Evolutionary conservation across 176 grass and related monocot species (phyloP).

Genomic region (Ampelocalamus luodianensis): DNA sequence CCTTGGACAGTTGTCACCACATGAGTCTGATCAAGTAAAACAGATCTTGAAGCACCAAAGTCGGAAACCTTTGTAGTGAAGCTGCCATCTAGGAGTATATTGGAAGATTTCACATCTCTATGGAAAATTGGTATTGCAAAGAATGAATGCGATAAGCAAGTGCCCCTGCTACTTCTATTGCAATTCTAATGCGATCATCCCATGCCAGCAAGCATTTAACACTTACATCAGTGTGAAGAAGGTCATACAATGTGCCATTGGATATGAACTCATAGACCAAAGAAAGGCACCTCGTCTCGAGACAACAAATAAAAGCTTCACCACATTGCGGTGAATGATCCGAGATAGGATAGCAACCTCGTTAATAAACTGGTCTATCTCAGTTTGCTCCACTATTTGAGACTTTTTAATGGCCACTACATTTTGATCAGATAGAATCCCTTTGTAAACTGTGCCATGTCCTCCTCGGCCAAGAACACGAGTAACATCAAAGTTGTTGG

Average conservation of each 20-base stretch:
- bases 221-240: constrained; percentile 19
- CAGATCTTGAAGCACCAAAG: too few relatives aligned
- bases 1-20: too few relatives aligned
- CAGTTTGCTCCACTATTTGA: constrained; percentile 33
- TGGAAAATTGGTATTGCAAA: constrained; percentile 60
- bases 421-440: constrained; percentile 34
- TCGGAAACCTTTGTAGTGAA: too few relatives aligned
- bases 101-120: constrained; percentile 59
- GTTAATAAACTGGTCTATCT: constrained; percentile 64
- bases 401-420: constrained; percentile 64
- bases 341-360: constrained; percentile 58
- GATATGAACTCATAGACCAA: constrained; percentile 70
- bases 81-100: constrained; percentile 50
- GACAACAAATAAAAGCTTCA: constrained; percentile 54
- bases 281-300: constrained; percentile 48
- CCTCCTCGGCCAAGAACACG: too few relatives aligned
- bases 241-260: constrained; percentile 48
- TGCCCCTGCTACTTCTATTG: constrained; percentile 36
- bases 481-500: constrained; percentile 48
- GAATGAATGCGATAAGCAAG: constrained; percentile 57
- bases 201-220: constrained; percentile 30
- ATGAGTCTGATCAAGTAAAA: too few relatives aligned
- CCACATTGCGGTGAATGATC: constrained; percentile 60
- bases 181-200: constrained; percentile 53
- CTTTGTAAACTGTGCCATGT: too few relatives aligned